Evolutionary conservation across 1,284 basidiomycete genomes (phyloP), one percentile per base, ranked within the genome.

Genomic region (Ganoderma lucidum): DNA sequence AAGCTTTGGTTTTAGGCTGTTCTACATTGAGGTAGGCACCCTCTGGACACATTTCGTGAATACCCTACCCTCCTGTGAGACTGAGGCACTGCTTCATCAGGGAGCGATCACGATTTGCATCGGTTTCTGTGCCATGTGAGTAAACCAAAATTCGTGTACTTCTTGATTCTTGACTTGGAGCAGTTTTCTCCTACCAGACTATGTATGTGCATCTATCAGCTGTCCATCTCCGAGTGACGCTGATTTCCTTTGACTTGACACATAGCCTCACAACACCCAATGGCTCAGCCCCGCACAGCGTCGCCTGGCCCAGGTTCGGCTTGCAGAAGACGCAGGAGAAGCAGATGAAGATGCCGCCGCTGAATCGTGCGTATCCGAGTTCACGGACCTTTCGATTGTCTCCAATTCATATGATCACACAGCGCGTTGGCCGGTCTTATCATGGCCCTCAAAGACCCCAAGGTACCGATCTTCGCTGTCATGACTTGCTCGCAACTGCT

Each of bases 301-400:
- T 17, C 84, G 85, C 9, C 83, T 95, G 19, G 93, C 92, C 1
- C 90, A 91, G 75, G 87, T 88, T 0, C 87, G 93, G 8, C 84
- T 95, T 41, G 85, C 90, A 0, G 92, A 94, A 77, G 93, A 94
- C 76, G 88, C 87, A n/a, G 91, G 91, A 1, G 91, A 92, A 79
- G 88, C 89, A 0, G 90, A 92, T 71, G 80, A 86, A 70, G 90
- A 91, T 73, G 83, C 84, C 53, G 77, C 78, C 0, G 78, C 85
- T 58, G 86, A 88, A 62, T 86, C 87, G 88, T 90, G 72, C 60
- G 87, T 81, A 17, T 8, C 17, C 15, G 8, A n/a, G 9, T 17
- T 51, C 30, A 35, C 14, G 12, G 37, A 32, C 58, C 17, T 14
- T 12, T 6, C 14, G 39, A 19, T 17, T 44, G n/a, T 23, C 42